These are phyloP conservation scores for Samsoniella hepiali DNA, from an alignment of 2,329 filamentous ascomycete genomes.

Conservation along the genomic window DNA sequence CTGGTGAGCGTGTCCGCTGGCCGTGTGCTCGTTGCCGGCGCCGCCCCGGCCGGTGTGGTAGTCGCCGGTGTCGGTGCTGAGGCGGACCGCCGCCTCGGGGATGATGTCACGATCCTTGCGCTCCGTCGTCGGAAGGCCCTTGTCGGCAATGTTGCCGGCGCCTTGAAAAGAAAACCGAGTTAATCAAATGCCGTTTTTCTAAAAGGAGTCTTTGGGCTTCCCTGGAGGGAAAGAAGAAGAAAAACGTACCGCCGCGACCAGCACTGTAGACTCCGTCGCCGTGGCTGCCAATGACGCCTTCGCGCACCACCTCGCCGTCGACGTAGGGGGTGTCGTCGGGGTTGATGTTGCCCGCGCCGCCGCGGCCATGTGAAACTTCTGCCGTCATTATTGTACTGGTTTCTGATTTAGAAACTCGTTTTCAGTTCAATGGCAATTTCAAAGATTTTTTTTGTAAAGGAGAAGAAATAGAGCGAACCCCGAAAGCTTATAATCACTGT, in stretches of 20 bases:
- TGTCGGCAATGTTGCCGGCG: slow-evolving; percentile 56
- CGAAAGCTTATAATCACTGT: background rate
- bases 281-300: slow-evolving; percentile 52
- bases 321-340: slow-evolving; percentile 56
- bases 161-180: slow-evolving; percentile 35
- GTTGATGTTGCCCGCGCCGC: slow-evolving; percentile 60
- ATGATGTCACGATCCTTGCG: slow-evolving; percentile 52
- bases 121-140: slow-evolving; percentile 34
- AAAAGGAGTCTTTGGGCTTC: no score
- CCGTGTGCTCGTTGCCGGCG: slow-evolving; percentile 52
- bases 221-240: background rate
- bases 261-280: slow-evolving; percentile 57
- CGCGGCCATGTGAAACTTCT: slow-evolving; percentile 59
- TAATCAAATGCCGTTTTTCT: background rate
- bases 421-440: background rate
- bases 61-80: slow-evolving; percentile 45
- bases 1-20: slow-evolving; percentile 15
- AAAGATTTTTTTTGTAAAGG: background rate
- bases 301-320: slow-evolving; percentile 60
- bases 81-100: slow-evolving; percentile 50
- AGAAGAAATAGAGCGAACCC: background rate
- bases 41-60: slow-evolving; percentile 60
- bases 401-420: background rate
- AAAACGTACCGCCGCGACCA: slow-evolving; percentile 53
- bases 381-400: slow-evolving; percentile 29